Evolutionary conservation across 768 basidiomycete genomes (phyloP), one percentile per base, ranked within the genome.

Genomic region (Xanthoconium stramineum): DNA sequence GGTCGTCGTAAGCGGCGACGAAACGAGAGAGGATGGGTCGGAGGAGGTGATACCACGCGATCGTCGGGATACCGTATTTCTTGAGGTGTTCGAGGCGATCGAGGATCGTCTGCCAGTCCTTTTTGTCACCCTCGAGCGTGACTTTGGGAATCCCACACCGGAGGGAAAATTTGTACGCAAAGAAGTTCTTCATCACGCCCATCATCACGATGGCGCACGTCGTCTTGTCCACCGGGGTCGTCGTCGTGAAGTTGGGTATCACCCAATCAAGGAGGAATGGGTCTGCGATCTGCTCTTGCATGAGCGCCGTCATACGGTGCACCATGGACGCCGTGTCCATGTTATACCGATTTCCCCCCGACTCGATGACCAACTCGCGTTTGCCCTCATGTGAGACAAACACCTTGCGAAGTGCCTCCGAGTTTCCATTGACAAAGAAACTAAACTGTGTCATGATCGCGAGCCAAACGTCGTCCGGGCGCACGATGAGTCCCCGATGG

Each of bases 391-490:
- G 68, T 1, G 58, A 46, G 20, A 73, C 63, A 50, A 74, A 74
- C 32, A 61, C 59, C 3, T 56, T 62, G 19, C 75, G 73, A 15
- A 78, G 61, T 4, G 58, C 60, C 52, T 74, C 72, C 0, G 70
- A 61, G 39, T 75, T 61, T 4, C 67, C 74, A 30, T 78, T 76
- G 30, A 78, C 71, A 43, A 75, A 77, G 56, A 74, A 70, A 43
- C 67, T 72, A 33, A 77, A 72, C 56, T 78, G 76, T 14, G 64
- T 61, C 47, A 73, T 37, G 64, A 72, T 67, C 24, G 68, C 65
- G 29, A 68, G 64, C 71, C 80, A 81, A 36, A 81, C 71, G 61
- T 82, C 80, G 50, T 82, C 80, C 7, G 80, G 80, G 9, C 80
- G 71, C 24, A 80, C 61, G 50, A 77, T 65, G 36, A 82, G 69